Conservation (phyloP, 306 rosid genomes). For the Mucuna pruriens region DNA sequence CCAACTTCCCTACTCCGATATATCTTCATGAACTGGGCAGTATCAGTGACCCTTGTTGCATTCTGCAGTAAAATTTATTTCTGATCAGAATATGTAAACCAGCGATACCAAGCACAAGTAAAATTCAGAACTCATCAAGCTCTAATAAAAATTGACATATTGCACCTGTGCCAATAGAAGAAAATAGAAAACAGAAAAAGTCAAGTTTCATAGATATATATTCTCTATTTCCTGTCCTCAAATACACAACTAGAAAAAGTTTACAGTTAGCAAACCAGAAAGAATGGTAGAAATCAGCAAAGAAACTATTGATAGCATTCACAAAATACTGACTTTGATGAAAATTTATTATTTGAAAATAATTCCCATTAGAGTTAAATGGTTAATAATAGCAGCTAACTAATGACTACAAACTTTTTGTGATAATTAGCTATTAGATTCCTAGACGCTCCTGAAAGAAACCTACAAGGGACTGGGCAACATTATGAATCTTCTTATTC, state of each 20-base stretch:
- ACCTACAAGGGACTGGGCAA: not conserved
- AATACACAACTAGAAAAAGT: not conserved
- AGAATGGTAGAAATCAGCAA: slow-evolving; percentile 19
- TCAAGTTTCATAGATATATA: not conserved
- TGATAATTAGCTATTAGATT: not conserved
- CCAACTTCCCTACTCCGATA: slow-evolving; percentile 95
- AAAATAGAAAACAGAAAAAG: slow-evolving; percentile 20
- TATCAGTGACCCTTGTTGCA: slow-evolving; percentile 42
- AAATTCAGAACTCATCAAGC: slow-evolving; percentile 17
- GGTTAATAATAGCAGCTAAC: not conserved
- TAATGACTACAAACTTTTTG: not conserved
- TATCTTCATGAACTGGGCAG: slow-evolving; percentile 75
- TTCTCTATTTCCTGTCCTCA: slow-evolving; percentile 19
- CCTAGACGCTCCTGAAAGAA: not conserved
- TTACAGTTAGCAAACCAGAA: slow-evolving; percentile 1
- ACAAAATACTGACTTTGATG: not conserved
- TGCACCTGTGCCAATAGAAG: slow-evolving; percentile 5
- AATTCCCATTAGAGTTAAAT: slow-evolving; percentile 2
- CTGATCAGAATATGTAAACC: slow-evolving; percentile 26
- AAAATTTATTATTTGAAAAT: slow-evolving; percentile 23
- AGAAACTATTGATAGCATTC: not conserved
- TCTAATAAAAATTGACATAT: slow-evolving; percentile 8
- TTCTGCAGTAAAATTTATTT: slow-evolving; percentile 50
- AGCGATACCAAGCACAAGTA: slow-evolving; percentile 21
- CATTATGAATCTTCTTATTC: slow-evolving; percentile 15